phyloP scores from a whole-genome alignment of 208 protist species.

The Leptomonas pyrrhocoris region DNA sequence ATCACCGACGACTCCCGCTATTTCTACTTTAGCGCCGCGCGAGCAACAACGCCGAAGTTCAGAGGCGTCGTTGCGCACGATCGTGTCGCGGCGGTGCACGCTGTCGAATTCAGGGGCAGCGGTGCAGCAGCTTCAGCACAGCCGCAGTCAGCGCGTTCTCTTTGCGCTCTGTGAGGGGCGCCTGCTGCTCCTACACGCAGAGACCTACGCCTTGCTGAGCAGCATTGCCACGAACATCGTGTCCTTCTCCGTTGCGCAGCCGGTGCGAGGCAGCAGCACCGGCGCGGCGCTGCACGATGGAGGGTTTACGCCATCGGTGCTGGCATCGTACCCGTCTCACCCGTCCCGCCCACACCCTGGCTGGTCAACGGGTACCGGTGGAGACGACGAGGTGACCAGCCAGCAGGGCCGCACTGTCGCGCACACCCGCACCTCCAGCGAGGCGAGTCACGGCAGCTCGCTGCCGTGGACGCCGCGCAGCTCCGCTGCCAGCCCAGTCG shows the following conservation, averaged over 20 bases:
- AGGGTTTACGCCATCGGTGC: neutral
- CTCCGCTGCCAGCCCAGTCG: neutral
- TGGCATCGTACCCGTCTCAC: neutral
- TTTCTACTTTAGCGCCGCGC: too few species aligned
- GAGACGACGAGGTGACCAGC: neutral
- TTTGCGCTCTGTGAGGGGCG: conserved; percentile 65
- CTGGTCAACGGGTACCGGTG: neutral
- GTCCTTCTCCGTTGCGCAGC: conserved; percentile 29
- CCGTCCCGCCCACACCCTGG: neutral
- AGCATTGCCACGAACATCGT: conserved; percentile 23
- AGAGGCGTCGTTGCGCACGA: conserved; percentile 4
- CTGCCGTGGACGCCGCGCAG: conserved; percentile 12
- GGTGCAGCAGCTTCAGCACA: conserved; percentile 70
- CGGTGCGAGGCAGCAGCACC: neutral
- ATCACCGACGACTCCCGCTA: neutral
- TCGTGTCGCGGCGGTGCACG: conserved; percentile 17
- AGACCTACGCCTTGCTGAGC: conserved; percentile 28
- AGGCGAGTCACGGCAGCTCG: conserved; percentile 20
- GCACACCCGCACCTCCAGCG: conserved; percentile 27
- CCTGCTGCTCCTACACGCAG: conserved; percentile 37
- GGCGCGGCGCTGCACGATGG: neutral
- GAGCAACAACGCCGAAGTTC: neutral
- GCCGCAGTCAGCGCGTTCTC: conserved; percentile 60
- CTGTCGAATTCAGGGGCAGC: conserved; percentile 10
- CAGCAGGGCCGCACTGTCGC: conserved; percentile 16